Evolutionary conservation across 2,329 filamentous ascomycete genomes (phyloP), one percentile per base, ranked within the genome.

Genomic region (Fusarium nygamai): DNA sequence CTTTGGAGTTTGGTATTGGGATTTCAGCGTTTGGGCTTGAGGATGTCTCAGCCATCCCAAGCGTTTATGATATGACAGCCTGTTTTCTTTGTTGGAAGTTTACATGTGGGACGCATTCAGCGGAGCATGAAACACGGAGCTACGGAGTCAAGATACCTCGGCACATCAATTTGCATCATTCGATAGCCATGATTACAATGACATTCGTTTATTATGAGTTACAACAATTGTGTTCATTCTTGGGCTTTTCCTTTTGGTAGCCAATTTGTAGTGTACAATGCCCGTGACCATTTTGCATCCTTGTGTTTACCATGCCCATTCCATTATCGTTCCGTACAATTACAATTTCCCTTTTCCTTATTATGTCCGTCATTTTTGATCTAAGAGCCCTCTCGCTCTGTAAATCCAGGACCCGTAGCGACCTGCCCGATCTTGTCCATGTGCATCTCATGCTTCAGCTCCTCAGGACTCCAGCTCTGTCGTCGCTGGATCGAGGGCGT

Each of bases 391-490:
- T 53, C 54, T 39, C 80, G 74, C 82, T 87, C 85, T 38, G 80
- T 84, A 64, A 87, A 88, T 1, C 86, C 85, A 13, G 82, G 81
- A 5, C 81, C 82, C 3, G 80, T 79, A 76, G 81, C 76, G 64
- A 82, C 81, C 39, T 76, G 78, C 6, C 77, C 80, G 36, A 86
- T 81, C 63, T 78, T 81, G 53, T 79, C 81, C 86, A 88, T 86
- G 75, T 88, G 87, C 80, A 87, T 76, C 61, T 81, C 81, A 71
- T 85, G 88, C 80, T 88, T 89, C 79, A 84, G 84, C 78, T 89
- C 88, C 80, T 91, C 86, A 41, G 83, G 82, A 76, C 82, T 85
- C 83, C 86, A 90, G 81, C 87, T 88, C 78, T 86, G 86, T 53
- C 87, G 85, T 16, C 85, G 83, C 73, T 84, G 62, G 38, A 75